phyloP scores from a whole-genome alignment of 768 basidiomycete genomes.

The Trametes sanguinea region DNA sequence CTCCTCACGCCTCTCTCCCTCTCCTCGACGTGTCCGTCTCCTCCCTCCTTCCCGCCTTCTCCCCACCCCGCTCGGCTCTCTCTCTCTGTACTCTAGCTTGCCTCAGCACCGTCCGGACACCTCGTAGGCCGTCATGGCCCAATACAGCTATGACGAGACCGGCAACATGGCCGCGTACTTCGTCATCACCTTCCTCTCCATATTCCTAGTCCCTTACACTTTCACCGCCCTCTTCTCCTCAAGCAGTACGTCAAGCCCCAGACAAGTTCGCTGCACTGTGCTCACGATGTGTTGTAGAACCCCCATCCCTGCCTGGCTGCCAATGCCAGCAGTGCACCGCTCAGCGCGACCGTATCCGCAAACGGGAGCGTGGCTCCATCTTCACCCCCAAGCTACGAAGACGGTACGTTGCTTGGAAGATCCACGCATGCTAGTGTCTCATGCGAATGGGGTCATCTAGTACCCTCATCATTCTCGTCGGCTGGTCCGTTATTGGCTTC shows the following conservation, averaged over 20 bases:
- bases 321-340: constrained; percentile 62
- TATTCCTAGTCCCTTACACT: constrained; percentile 81
- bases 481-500: constrained; percentile 74
- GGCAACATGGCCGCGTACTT: constrained; percentile 91
- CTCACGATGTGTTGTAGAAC: constrained; percentile 16
- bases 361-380: constrained; percentile 46
- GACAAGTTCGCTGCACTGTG: background rate
- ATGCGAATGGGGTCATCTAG: constrained; percentile 39
- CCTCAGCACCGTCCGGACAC: background rate
- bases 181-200: constrained; percentile 82
- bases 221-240: constrained; percentile 50
- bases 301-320: constrained; percentile 44
- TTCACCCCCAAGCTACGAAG: constrained; percentile 50
- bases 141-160: constrained; percentile 84
- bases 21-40: constrained; percentile 15
- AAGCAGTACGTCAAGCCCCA: constrained; percentile 45
- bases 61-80: background rate
- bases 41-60: constrained; percentile 1
- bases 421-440: background rate
- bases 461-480: constrained; percentile 57
- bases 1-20: background rate
- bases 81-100: constrained; percentile 20
- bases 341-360: constrained; percentile 49
- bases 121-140: constrained; percentile 54
- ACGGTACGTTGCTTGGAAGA: constrained; percentile 40